Evolutionary conservation across 352 stramenopile genomes (phyloP).

Genomic region (Globisporangium sylvaticum): DNA sequence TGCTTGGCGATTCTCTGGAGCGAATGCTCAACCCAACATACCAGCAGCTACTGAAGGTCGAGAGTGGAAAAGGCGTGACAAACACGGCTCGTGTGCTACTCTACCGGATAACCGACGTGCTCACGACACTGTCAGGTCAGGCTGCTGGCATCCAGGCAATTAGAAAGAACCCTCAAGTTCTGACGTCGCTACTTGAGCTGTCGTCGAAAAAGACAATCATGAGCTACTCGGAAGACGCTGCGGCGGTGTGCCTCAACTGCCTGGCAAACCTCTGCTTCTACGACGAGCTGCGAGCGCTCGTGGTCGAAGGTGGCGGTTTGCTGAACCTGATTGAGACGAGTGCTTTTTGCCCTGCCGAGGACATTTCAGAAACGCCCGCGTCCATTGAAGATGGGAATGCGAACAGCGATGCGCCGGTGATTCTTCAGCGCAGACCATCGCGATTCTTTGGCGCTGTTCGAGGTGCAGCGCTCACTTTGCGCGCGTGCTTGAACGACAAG

Average conservation of each 20-base stretch:
- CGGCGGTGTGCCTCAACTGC: conserved; percentile 54
- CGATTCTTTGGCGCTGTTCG: conserved; percentile 51
- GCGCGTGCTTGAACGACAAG: conserved; percentile 50
- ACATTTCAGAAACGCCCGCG: conserved; percentile 20
- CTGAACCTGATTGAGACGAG: conserved; percentile 65
- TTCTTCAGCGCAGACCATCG: conserved; percentile 27
- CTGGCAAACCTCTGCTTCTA: conserved; percentile 60
- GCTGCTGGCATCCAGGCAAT: conserved; percentile 41
- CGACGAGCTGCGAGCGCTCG: conserved; percentile 42
- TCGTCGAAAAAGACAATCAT: conserved; percentile 56
- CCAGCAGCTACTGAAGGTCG: conserved; percentile 54
- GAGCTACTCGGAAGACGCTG: conserved; percentile 53
- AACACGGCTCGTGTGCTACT: conserved; percentile 62
- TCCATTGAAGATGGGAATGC: conserved; percentile 24
- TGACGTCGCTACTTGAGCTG: conserved; percentile 58
- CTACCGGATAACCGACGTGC: conserved; percentile 63
- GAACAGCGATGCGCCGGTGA: conserved; percentile 16
- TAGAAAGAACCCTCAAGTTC: conserved; percentile 48
- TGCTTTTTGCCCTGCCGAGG: conserved; percentile 56
- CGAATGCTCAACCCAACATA: conserved; percentile 69
- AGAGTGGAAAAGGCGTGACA: conserved; percentile 18
- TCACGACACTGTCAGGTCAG: conserved; percentile 45
- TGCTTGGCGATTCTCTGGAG: conserved; percentile 55
- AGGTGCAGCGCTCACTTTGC: conserved; percentile 51
- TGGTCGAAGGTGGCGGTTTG: conserved; percentile 63